Evolutionary conservation across 352 stramenopile species (phyloP).

Genomic region (Phytophthora idaei): DNA sequence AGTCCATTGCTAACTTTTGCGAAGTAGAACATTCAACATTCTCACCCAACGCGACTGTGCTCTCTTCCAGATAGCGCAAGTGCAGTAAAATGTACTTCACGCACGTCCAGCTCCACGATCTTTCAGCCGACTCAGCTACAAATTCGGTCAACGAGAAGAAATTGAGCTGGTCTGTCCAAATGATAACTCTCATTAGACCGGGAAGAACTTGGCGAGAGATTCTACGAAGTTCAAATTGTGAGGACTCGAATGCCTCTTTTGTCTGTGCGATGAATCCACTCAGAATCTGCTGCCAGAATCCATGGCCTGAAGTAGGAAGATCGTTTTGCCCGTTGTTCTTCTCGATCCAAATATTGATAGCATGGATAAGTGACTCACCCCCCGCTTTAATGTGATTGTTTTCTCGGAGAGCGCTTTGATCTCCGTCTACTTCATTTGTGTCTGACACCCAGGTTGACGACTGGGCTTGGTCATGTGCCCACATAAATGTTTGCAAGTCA

Average conservation of each 20-base stretch:
- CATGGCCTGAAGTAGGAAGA: neutral
- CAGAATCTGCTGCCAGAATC: constrained; percentile 45
- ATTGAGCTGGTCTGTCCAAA: constrained; percentile 53
- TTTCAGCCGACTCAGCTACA: neutral
- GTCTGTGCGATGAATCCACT: constrained; percentile 50
- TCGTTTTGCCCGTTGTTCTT: constrained; percentile 14
- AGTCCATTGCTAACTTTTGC: constrained; percentile 3
- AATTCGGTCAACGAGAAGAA: constrained; percentile 21
- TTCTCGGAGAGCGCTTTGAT: neutral
- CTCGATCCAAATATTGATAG: constrained; percentile 25
- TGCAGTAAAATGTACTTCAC: constrained; percentile 54
- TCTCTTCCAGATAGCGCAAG: constrained; percentile 46
- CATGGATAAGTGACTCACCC: constrained; percentile 20
- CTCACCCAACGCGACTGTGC: neutral
- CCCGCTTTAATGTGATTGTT: constrained; percentile 4
- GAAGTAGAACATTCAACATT: neutral
- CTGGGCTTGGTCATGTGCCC: constrained; percentile 28
- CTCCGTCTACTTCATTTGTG: neutral
- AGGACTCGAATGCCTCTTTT: constrained; percentile 47
- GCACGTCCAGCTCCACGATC: constrained; percentile 39
- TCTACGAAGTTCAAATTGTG: constrained; percentile 71
- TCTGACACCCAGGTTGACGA: constrained; percentile 47
- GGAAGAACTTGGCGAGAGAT: constrained; percentile 68
- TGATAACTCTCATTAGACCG: constrained; percentile 50
- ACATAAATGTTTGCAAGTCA: constrained; percentile 15